These are phyloP conservation scores for Ceratocystis cubensis DNA, from an alignment of 2,329 filamentous ascomycete species.

Conservation along the genomic window DNA sequence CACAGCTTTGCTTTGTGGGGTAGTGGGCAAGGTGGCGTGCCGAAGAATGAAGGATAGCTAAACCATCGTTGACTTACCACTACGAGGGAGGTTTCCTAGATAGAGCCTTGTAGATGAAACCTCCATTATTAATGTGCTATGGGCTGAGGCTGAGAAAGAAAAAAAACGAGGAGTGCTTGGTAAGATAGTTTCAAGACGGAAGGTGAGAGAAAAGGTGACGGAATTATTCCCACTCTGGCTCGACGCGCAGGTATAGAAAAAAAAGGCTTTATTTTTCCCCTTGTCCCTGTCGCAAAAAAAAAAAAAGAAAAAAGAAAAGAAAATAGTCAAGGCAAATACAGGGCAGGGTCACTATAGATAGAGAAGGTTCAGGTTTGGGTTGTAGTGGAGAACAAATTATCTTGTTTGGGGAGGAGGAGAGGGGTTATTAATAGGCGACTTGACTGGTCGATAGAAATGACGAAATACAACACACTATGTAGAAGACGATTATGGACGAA, in stretches of 20 bases:
- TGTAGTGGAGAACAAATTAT: not conserved
- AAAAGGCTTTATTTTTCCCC: not conserved
- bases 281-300: constrained; percentile 14
- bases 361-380: not conserved
- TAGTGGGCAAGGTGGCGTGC: not conserved
- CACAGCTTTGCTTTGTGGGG: constrained; percentile 9
- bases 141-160: not conserved
- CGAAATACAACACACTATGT: too few relatives aligned
- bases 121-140: constrained; percentile 51
- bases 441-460: too few relatives aligned
- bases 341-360: not conserved
- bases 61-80: constrained; percentile 51
- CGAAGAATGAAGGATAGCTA: not conserved
- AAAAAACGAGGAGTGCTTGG: constrained; percentile 25
- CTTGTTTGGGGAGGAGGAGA: not conserved
- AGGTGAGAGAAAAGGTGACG: constrained; percentile 20
- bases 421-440: not conserved
- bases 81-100: constrained; percentile 91
- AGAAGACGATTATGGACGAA: too few relatives aligned
- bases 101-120: constrained; percentile 93
- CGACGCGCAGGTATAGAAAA: not conserved
- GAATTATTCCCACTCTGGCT: constrained; percentile 10
- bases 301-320: constrained; percentile 18
- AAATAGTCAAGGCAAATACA: constrained; percentile 12
- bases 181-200: constrained; percentile 21